These are phyloP conservation scores for Gastrodia elata DNA, from an alignment of 106 monocot genomes.

Conservation along the genomic window DNA sequence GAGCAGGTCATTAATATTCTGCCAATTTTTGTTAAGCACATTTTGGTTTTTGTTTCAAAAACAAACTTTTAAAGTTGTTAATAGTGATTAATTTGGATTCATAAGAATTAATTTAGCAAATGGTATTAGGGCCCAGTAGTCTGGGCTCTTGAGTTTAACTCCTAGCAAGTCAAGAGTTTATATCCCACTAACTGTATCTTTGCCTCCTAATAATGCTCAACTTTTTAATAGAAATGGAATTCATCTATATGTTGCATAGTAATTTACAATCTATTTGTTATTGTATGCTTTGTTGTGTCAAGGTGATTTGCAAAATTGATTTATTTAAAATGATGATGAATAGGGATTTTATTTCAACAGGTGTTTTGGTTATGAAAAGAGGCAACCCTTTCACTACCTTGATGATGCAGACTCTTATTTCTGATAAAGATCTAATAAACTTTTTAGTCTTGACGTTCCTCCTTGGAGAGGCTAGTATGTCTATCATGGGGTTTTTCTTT, in stretches of 20 bases:
- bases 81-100: neutral
- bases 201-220: too few species aligned
- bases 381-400: neutral
- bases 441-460: neutral
- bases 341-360: neutral
- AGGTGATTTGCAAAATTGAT: neutral
- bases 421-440: neutral
- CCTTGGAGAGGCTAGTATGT: neutral
- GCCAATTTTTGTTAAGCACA: neutral
- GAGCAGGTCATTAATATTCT: neutral
- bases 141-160: too few species aligned
- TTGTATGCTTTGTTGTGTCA: neutral
- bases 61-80: neutral
- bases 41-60: neutral
- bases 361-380: neutral
- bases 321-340: neutral
- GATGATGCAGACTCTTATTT: neutral
- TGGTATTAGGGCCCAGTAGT: too few species aligned
- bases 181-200: too few species aligned
- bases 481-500: too few species aligned
- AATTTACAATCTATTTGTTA: too few species aligned
- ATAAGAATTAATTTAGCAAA: neutral
- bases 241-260: too few species aligned
- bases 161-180: too few species aligned
- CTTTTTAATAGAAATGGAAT: too few species aligned